phyloP scores from a whole-genome alignment of 257 asterid species.

The Ehretia macrophylla region DNA sequence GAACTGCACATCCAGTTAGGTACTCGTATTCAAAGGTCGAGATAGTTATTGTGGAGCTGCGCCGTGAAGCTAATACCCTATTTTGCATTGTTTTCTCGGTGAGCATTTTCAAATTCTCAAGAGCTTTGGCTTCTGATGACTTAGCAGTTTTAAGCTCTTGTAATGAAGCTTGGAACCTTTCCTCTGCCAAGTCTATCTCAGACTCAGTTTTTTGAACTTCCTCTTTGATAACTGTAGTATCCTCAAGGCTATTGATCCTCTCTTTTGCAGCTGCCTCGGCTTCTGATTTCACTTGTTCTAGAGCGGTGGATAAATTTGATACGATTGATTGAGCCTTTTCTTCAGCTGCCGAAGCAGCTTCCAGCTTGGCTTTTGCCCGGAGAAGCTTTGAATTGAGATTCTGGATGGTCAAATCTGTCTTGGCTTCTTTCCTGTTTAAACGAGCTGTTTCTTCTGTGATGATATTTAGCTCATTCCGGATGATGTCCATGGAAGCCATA shows the following conservation, averaged over 20 bases:
- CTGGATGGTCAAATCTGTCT: slow-evolving; percentile 48
- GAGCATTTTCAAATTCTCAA: not conserved
- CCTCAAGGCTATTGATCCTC: slow-evolving; percentile 32
- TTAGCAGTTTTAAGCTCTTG: slow-evolving; percentile 56
- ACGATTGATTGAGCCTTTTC: slow-evolving; percentile 45
- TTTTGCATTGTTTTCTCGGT: not conserved
- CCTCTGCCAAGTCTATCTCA: slow-evolving; percentile 54
- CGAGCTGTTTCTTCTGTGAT: slow-evolving; percentile 45
- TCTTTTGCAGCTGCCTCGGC: slow-evolving; percentile 50
- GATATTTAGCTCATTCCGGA: slow-evolving; percentile 56
- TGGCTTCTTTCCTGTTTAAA: slow-evolving; percentile 48
- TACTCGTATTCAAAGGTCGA: slow-evolving; percentile 78
- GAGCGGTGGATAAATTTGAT: slow-evolving; percentile 43
- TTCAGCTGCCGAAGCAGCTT: slow-evolving; percentile 54
- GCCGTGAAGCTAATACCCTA: not conserved
- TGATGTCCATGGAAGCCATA: slow-evolving; percentile 74
- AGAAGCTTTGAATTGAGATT: slow-evolving; percentile 62
- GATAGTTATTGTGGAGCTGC: slow-evolving; percentile 50
- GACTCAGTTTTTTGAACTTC: slow-evolving; percentile 54
- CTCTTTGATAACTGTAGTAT: slow-evolving; percentile 35
- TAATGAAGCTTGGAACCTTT: slow-evolving; percentile 48
- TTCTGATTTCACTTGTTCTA: slow-evolving; percentile 53
- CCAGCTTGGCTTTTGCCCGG: slow-evolving; percentile 61
- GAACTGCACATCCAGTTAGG: slow-evolving; percentile 61
- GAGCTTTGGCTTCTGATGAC: slow-evolving; percentile 56